Evolutionary conservation across 2,329 filamentous ascomycete genomes (phyloP).

Genomic region (Talaromyces funiculosus): DNA sequence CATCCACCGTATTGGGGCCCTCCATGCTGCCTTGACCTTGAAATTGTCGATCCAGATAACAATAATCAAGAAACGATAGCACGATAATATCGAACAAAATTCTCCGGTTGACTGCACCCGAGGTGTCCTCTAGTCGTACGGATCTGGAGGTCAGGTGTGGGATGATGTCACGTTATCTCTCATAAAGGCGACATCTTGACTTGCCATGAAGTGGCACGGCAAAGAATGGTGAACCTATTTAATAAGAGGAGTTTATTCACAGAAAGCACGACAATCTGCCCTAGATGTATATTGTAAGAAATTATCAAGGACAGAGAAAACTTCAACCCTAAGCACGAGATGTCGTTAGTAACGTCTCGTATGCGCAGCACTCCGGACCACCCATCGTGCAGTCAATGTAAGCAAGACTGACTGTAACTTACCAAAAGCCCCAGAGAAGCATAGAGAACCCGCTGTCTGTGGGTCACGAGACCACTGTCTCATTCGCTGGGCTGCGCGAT

Average conservation of each 20-base stretch:
- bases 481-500: not conserved
- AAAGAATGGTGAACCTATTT: not conserved
- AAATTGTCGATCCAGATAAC: not conserved
- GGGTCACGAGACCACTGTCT: not conserved
- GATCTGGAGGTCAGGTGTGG: constrained; percentile 8
- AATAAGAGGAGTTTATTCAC: not conserved
- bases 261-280: no score
- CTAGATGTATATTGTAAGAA: not conserved
- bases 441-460: not conserved
- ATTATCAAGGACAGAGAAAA: not conserved
- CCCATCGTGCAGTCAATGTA: not conserved
- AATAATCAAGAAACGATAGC: not conserved
- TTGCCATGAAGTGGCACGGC: constrained; percentile 2
- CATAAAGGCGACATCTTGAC: constrained; percentile 9
- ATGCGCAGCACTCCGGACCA: not conserved
- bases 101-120: not conserved
- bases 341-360: not conserved
- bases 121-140: not conserved
- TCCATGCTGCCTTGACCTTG: constrained; percentile 54
- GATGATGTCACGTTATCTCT: constrained; percentile 16
- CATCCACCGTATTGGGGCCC: constrained; percentile 74
- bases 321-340: not conserved
- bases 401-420: constrained; percentile 2
- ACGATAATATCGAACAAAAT: not conserved
- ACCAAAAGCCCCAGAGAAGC: not conserved